Base-by-base conservation (phyloP, 1,284 basidiomycete genomes). In the Xerocomus nothofagi region DNA sequence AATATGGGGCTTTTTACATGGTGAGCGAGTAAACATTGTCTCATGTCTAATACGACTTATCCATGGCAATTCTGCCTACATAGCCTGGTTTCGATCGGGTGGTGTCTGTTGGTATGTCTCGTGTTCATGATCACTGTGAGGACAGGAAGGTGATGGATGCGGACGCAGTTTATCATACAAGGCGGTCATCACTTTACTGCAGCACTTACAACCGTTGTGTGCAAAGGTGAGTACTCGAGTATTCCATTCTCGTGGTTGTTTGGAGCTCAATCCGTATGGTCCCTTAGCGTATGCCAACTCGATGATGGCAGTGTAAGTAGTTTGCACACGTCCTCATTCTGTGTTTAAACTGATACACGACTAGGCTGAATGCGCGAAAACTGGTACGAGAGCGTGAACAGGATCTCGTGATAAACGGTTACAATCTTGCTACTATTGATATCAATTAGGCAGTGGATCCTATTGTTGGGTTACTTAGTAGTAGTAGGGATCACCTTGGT, bases 1-100 rank as follows among this genome's bases (percentile, higher is more conserved):
- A 59, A 57, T 24, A 54, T 57, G 57, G 56, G 56, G 3, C 32
- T 57, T 18, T 59, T 57, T 27, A 57, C 57, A 15, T 57, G 54
- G 55, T 53, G 20, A 44, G 44, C 4, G 17, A 6, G 14, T 17
- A 2, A 17, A n/a, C n/a, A n/a, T n/a, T 21, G 21, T 26, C 9
- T 6, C 3, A 15, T 30, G 30, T 29, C n/a, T 1, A 1, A 36
- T 12, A 2, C 7, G n/a, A 12, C 17, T 12, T 23, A 23, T 23
- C 14, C 5, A 11, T n/a, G 14, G 10, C 3, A 4, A 3, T 23
- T 42, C n/a, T 11, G n/a, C 23, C n/a, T 15, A 9, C 12, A 17
- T 11, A 56, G 56, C 37, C 34, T 59, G 17, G 1, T 59, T 18
- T 56, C 53, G 4, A 12, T 59, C 1, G 34, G 3, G 6, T 59